Percentiles rank a stretch among this genome's conserved stretches.
Evolutionary conservation across 1,284 basidiomycete species (phyloP).

Genomic region (Wallemia ichthyophaga): DNA sequence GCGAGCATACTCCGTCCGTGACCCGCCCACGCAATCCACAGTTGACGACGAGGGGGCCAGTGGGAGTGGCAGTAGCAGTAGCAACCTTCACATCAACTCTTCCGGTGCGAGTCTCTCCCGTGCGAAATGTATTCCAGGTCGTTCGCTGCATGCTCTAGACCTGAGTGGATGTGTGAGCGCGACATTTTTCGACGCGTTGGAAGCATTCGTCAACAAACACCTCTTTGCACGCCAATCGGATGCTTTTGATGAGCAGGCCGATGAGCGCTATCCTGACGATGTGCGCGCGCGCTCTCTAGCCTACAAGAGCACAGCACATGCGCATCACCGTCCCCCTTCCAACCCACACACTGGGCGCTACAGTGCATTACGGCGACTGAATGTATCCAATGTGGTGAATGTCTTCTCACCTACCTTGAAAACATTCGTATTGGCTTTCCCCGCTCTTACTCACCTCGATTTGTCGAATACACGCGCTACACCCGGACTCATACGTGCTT

Average conservation of each 20-base stretch:
- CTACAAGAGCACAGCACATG: neutral
- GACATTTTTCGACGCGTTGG: slow-evolving; percentile 52
- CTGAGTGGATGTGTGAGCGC: slow-evolving; percentile 78
- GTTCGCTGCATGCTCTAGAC: slow-evolving; percentile 58
- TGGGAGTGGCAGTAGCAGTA: no score
- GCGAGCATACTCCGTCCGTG: neutral
- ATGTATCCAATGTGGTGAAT: slow-evolving; percentile 53
- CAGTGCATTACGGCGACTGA: slow-evolving; percentile 48
- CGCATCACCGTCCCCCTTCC: neutral
- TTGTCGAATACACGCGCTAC: slow-evolving; percentile 55
- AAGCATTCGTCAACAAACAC: slow-evolving; percentile 47
- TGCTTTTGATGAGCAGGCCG: slow-evolving; percentile 8
- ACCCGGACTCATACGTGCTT: slow-evolving; percentile 36
- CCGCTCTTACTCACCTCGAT: slow-evolving; percentile 64
- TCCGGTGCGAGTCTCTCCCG: no score
- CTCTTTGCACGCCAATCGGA: slow-evolving; percentile 14
- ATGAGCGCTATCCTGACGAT: slow-evolving; percentile 7
- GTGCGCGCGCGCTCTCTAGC: neutral
- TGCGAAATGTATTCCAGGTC: neutral
- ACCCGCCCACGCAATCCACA: neutral
- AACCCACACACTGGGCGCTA: slow-evolving; percentile 19
- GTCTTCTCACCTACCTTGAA: slow-evolving; percentile 38
- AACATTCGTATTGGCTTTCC: slow-evolving; percentile 55
- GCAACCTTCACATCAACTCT: no score
- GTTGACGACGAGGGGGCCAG: neutral